Evolutionary conservation across 2,329 filamentous ascomycete species (phyloP), one percentile per base, ranked within the genome.

Genomic region (Botryotinia calthae): DNA sequence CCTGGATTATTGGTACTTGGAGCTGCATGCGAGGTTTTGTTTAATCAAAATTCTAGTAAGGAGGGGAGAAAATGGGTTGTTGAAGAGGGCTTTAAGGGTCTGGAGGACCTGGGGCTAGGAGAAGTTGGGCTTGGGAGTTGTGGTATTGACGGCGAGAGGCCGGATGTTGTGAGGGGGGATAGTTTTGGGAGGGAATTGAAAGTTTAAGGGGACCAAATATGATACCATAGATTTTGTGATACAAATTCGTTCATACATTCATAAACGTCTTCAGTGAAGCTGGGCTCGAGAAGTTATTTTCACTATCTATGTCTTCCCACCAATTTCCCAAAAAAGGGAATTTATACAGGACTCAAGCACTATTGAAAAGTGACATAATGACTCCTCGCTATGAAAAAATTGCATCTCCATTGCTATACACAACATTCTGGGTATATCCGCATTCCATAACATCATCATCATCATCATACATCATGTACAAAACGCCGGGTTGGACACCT

Each of bases 1-100:
- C 96, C 96, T 0, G 96, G 96, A 0, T 81, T 99, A 74, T 83
- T 99, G 44, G 93, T 98, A 0, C 90, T 97, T 0, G 96, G 96
- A 0, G 85, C 87, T 63, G 93, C 94, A 5, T 99, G 96, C 78
- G 91, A 93, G 79, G 93, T 94, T 8, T 82, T 98, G 73, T 72
- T 72, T 8, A 72, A 68, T 31, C 48, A 68, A 22, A 87, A 90
- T 75, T 84, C 85, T 34, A 83, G 84, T 28, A 85, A 87, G 51
- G 84, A 83, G 72, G 87, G 86, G 2, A 86, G 89, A 78, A 89
- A 89, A 73, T 98, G 95, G 95, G 84, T 87, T 0, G 93, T 97
- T 0, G 94, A 98, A 81, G 95, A 98, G 65, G 95, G 94, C 0
- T 97, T 97, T 79, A 86, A 86, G 75, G 92, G 91, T 0, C 81